phyloP scores from a whole-genome alignment of 805 yeast species.

The Komagataella pastoris region DNA sequence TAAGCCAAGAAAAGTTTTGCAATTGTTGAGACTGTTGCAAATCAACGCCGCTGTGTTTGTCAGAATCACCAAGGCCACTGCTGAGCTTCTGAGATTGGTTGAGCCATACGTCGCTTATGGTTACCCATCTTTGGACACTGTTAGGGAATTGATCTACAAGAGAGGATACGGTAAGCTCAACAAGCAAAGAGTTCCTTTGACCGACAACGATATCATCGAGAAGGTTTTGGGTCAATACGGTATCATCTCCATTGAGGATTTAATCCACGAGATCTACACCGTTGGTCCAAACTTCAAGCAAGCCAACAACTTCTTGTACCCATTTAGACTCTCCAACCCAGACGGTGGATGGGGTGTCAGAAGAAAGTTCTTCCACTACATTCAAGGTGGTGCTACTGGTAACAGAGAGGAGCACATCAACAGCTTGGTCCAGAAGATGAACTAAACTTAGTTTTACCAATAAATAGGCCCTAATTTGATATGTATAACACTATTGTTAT shows the following conservation, averaged over 20 bases:
- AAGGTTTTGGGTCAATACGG: constrained; percentile 85
- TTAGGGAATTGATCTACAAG: constrained; percentile 90
- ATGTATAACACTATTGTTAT: not conserved
- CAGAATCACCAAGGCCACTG: constrained; percentile 90
- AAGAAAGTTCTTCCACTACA: constrained; percentile 94
- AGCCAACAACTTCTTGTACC: constrained; percentile 97
- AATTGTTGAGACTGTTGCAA: constrained; percentile 85
- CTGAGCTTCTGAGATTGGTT: constrained; percentile 83
- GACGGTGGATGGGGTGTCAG: constrained; percentile 95
- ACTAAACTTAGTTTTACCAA: constrained; percentile 33
- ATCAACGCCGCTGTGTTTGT: constrained; percentile 93
- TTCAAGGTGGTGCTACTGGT: constrained; percentile 98
- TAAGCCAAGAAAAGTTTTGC: constrained; percentile 98
- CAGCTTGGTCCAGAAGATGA: constrained; percentile 88
- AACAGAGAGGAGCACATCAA: constrained; percentile 95
- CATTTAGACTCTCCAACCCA: constrained; percentile 94
- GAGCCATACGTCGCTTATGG: constrained; percentile 97
- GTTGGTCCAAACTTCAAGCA: constrained; percentile 98
- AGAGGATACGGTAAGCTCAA: constrained; percentile 96
- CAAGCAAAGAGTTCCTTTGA: constrained; percentile 87
- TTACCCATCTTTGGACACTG: constrained; percentile 88
- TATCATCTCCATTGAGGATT: constrained; percentile 82
- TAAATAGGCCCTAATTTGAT: not conserved
- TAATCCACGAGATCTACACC: constrained; percentile 91
- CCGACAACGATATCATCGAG: constrained; percentile 84